Conservation (phyloP, 371 early-diverging fungal genomes). For the Neoconidiobolus thromboides region DNA sequence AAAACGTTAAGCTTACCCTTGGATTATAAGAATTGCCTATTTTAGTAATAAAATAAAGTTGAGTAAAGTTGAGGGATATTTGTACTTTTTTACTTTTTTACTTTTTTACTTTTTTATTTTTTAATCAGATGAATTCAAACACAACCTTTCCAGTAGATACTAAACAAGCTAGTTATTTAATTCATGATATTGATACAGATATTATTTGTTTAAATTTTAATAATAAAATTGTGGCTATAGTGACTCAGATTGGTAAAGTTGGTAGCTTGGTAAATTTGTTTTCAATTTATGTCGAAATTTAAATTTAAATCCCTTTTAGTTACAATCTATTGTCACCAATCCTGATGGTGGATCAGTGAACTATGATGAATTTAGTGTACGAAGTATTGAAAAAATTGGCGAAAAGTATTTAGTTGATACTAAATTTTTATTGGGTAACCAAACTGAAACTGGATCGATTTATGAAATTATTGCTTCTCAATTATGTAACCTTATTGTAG, state of each 20-base stretch:
- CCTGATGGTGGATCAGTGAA: neutral
- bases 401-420: neutral
- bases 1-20: conserved; percentile 46
- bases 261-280: neutral
- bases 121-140: too few species aligned
- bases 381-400: neutral
- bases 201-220: neutral
- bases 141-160: too few species aligned
- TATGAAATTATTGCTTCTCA: conserved; percentile 5
- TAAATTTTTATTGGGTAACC: neutral
- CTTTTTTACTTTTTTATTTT: too few species aligned
- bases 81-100: too few species aligned
- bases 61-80: too few species aligned
- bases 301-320: neutral
- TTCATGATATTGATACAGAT: neutral
- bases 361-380: neutral
- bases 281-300: neutral
- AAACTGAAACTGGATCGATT: neutral
- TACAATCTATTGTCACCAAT: neutral
- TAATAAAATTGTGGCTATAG: neutral
- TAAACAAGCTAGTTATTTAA: neutral
- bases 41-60: too few species aligned
- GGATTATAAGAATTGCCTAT: conserved; percentile 22
- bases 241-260: neutral
- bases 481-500: neutral